phyloP scores from a whole-genome alignment of 2,329 filamentous ascomycete genomes.

The Fusarium algeriense region DNA sequence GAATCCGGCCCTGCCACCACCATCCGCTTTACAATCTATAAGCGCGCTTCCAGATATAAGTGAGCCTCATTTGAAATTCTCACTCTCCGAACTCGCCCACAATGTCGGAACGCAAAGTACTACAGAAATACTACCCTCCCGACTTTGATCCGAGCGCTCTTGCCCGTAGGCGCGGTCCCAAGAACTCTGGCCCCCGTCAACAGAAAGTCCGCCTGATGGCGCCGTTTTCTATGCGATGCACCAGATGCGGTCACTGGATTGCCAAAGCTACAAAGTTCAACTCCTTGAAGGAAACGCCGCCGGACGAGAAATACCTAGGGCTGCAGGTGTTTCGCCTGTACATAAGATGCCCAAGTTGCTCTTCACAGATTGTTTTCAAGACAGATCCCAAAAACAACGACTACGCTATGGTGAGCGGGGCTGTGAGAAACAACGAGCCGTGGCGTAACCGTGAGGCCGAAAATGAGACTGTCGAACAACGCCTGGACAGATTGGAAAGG shows the following conservation, averaged over 20 bases:
- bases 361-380: constrained; percentile 88
- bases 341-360: constrained; percentile 79
- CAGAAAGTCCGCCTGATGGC: constrained; percentile 77
- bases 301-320: constrained; percentile 90
- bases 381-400: constrained; percentile 97
- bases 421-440: constrained; percentile 92
- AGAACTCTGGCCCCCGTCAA: constrained; percentile 80
- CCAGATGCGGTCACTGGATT: constrained; percentile 78
- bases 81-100: constrained; percentile 43
- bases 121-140: constrained; percentile 74
- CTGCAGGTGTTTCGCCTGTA: constrained; percentile 50
- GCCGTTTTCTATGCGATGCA: constrained; percentile 57
- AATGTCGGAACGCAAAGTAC: constrained; percentile 90
- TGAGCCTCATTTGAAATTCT: not conserved
- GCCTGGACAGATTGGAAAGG: constrained; percentile 83
- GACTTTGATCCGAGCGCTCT: constrained; percentile 93
- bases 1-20: not conserved
- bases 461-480: constrained; percentile 87
- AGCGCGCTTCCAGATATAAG: not conserved
- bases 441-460: constrained; percentile 77
- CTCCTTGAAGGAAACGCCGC: constrained; percentile 89
- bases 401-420: constrained; percentile 83
- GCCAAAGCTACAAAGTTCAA: constrained; percentile 97
- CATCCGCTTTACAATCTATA: not conserved
- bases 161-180: constrained; percentile 75